These are phyloP conservation scores for Cyberlindnera nakhonratchasimensis DNA, from an alignment of 805 yeast genomes.

Conservation along the genomic window DNA sequence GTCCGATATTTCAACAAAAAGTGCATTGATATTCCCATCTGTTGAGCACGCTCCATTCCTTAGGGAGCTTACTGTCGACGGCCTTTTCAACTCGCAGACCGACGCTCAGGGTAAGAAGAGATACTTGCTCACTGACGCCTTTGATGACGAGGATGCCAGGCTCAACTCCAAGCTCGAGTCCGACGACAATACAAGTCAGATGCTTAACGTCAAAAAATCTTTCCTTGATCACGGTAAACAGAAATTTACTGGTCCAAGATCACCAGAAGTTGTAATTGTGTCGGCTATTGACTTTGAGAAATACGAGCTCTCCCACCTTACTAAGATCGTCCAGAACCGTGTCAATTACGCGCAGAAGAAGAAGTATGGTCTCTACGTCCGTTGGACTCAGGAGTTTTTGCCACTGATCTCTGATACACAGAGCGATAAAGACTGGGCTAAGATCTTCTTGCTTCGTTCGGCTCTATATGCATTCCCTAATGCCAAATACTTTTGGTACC, in stretches of 20 bases:
- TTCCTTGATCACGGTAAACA: constrained; percentile 66
- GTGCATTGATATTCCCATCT: constrained; percentile 66
- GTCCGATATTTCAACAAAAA: constrained; percentile 45
- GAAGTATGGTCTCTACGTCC: constrained; percentile 75
- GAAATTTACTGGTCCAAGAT: constrained; percentile 36
- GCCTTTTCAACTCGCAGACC: constrained; percentile 46
- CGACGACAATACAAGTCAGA: constrained; percentile 31
- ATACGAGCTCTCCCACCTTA: constrained; percentile 55
- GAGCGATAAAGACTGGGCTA: constrained; percentile 56
- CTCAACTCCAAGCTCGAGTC: constrained; percentile 36
- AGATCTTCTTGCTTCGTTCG: constrained; percentile 63
- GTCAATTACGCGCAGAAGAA: constrained; percentile 83
- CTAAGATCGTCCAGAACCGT: constrained; percentile 76
- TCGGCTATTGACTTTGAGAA: constrained; percentile 74
- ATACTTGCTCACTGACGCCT: constrained; percentile 33
- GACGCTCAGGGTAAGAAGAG: constrained; percentile 42
- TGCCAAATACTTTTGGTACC: constrained; percentile 87
- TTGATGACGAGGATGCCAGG: constrained; percentile 36
- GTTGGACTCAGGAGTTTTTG: constrained; percentile 82
- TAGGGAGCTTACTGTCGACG: constrained; percentile 51
- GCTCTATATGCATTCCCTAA: constrained; percentile 94
- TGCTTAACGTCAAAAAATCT: constrained; percentile 45
- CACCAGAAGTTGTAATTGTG: constrained; percentile 73
- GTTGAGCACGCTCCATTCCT: constrained; percentile 64
- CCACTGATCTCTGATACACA: constrained; percentile 47